Evolutionary conservation across 2,329 filamentous ascomycete species (phyloP).

Genomic region (Periconia macrospinosa): DNA sequence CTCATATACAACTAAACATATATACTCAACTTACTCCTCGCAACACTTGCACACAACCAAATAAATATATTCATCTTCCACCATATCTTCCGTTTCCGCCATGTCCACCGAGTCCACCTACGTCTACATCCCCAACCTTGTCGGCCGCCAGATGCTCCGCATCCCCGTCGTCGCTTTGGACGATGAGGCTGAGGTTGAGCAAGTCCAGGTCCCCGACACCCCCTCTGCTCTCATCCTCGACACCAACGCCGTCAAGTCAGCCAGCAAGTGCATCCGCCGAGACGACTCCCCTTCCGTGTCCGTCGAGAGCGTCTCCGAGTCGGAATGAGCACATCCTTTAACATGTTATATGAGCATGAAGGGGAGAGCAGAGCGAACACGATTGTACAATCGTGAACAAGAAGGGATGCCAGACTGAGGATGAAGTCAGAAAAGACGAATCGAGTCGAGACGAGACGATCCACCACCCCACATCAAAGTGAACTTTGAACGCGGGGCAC

Average conservation of each 20-base stretch:
- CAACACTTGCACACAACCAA: slow-evolving; percentile 3
- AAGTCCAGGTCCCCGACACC: slow-evolving; percentile 15
- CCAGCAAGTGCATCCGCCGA: slow-evolving; percentile 15
- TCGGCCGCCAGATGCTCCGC: slow-evolving; percentile 41
- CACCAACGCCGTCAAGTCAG: slow-evolving; percentile 9
- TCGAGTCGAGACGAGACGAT: too few species aligned
- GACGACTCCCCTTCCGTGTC: slow-evolving; percentile 30
- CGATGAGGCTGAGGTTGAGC: slow-evolving; percentile 25
- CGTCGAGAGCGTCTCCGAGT: slow-evolving; percentile 24
- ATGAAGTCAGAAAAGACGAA: too few species aligned
- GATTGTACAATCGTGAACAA: too few species aligned
- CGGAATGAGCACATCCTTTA: slow-evolving; percentile 18
- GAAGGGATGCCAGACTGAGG: too few species aligned
- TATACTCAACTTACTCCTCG: neutral
- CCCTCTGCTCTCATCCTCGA: slow-evolving; percentile 14
- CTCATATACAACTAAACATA: slow-evolving; percentile 5
- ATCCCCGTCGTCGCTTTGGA: slow-evolving; percentile 24
- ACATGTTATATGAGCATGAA: neutral
- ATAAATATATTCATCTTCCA: neutral
- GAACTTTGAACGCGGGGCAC: too few species aligned
- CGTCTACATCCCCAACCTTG: slow-evolving; percentile 44
- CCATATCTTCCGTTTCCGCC: slow-evolving; percentile 1
- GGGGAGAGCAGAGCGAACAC: neutral
- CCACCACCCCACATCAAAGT: too few species aligned
- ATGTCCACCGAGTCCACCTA: slow-evolving; percentile 34